Conservation (phyloP, 495 filamentous ascomycete species). For the Achaetomiella virescens region DNA sequence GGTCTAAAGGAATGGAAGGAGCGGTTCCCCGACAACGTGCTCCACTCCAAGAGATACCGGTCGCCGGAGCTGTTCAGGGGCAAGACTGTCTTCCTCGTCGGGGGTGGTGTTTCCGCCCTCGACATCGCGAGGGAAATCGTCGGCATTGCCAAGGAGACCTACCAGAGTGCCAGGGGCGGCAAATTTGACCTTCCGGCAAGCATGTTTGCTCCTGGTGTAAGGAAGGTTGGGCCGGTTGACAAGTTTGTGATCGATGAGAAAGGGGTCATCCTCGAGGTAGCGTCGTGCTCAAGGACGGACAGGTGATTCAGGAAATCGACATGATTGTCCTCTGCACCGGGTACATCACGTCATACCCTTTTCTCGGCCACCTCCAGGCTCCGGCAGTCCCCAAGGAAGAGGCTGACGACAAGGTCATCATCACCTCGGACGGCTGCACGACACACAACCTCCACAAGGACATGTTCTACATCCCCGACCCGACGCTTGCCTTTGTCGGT, state of each 20-base stretch:
- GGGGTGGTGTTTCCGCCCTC: conserved; percentile 53
- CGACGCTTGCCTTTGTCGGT: conserved; percentile 55
- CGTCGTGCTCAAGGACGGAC: conserved; percentile 31
- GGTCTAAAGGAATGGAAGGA: conserved; percentile 50
- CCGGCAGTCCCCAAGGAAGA: conserved; percentile 24
- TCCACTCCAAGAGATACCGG: conserved; percentile 58
- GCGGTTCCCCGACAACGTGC: conserved; percentile 44
- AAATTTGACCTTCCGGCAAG: conserved; percentile 49
- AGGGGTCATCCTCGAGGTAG: conserved; percentile 1
- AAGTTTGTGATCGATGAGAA: conserved; percentile 19
- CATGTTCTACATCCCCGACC: conserved; percentile 61
- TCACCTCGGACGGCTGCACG: conserved; percentile 55
- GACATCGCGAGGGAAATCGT: conserved; percentile 56
- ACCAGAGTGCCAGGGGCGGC: conserved; percentile 55
- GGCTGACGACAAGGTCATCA: conserved; percentile 45
- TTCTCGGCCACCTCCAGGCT: conserved; percentile 45
- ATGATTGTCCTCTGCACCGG: conserved; percentile 57
- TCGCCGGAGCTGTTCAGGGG: conserved; percentile 38
- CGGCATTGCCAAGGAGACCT: conserved; percentile 42
- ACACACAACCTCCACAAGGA: conserved; percentile 64
- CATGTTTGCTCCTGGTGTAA: too few species aligned
- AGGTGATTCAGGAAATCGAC: conserved; percentile 46
- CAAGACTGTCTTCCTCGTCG: conserved; percentile 54
- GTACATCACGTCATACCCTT: conserved; percentile 57
- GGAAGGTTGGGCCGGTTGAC: too few species aligned